Evolutionary conservation across 2,329 filamentous ascomycete species (phyloP).

Genomic region (Parastagonospora avenae): DNA sequence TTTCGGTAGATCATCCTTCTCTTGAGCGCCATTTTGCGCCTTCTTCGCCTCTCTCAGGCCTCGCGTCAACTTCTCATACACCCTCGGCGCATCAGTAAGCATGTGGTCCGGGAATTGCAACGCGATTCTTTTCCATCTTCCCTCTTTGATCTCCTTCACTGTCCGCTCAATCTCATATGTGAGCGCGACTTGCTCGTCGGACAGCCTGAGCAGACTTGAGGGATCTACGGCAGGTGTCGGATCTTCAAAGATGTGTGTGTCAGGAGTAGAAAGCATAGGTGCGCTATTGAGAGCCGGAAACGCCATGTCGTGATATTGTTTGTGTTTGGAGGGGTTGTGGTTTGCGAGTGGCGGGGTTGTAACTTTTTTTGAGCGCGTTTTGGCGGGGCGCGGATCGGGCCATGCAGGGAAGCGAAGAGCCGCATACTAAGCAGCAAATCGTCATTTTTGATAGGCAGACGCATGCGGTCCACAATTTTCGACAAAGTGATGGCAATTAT

Average conservation of each 20-base stretch:
- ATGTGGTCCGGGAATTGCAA: slow-evolving; percentile 97
- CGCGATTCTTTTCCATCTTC: slow-evolving; percentile 76
- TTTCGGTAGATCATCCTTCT: slow-evolving; percentile 5
- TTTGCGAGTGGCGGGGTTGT: slow-evolving; percentile 18
- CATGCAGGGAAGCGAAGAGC: slow-evolving; percentile 16
- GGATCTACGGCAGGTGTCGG: slow-evolving; percentile 51
- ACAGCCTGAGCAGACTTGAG: slow-evolving; percentile 45
- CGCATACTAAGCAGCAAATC: slow-evolving; percentile 2
- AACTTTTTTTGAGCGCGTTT: slow-evolving; percentile 15
- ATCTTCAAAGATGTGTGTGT: slow-evolving; percentile 64
- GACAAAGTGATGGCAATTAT: no score
- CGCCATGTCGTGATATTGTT: slow-evolving; percentile 29
- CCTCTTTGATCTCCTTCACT: slow-evolving; percentile 72
- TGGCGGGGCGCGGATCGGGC: slow-evolving; percentile 15
- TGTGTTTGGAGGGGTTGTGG: slow-evolving; percentile 5
- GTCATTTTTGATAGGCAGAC: no score
- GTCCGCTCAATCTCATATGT: slow-evolving; percentile 89
- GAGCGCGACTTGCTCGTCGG: slow-evolving; percentile 72
- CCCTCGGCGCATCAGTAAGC: slow-evolving; percentile 81
- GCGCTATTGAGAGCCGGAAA: slow-evolving; percentile 44
- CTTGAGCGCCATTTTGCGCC: slow-evolving; percentile 6
- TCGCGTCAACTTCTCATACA: slow-evolving; percentile 69
- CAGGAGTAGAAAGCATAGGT: slow-evolving; percentile 67
- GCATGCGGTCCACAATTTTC: no score
- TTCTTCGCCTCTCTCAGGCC: slow-evolving; percentile 50